A percentile compares a stretch with the other conserved stretches of the same genome.
Conservation (phyloP, 2,329 filamentous ascomycete species). For the Ophiocordyceps camponoti-saundersi region DNA sequence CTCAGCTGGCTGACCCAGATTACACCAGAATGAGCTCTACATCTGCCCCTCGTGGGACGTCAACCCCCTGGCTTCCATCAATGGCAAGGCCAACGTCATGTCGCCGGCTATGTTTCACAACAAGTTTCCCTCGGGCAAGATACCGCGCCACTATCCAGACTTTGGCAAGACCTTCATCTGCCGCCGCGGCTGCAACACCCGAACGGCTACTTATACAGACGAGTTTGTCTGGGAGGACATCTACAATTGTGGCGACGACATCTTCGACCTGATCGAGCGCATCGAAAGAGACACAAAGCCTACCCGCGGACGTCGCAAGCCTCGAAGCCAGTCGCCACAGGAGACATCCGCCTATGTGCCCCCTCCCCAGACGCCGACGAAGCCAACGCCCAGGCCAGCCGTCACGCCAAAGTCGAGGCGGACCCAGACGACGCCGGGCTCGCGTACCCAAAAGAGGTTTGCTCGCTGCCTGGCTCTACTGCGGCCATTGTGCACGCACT, state of each 20-base stretch:
- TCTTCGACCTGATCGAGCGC: constrained; percentile 47
- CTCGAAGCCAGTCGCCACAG: constrained; percentile 14
- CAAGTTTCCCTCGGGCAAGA: constrained; percentile 56
- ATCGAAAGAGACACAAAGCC: constrained; percentile 59
- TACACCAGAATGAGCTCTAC: constrained; percentile 66
- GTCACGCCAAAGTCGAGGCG: constrained; percentile 15
- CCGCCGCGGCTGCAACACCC: constrained; percentile 72
- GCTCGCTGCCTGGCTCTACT: not conserved
- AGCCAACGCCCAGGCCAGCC: constrained; percentile 10
- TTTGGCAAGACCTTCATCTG: constrained; percentile 82
- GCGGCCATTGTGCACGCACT: not conserved
- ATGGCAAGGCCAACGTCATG: constrained; percentile 69
- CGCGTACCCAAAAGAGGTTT: constrained; percentile 14
- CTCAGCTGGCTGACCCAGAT: not conserved
- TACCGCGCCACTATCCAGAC: constrained; percentile 56
- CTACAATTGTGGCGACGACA: constrained; percentile 46
- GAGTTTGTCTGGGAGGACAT: constrained; percentile 87
- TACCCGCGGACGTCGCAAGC: constrained; percentile 23
- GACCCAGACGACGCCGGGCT: constrained; percentile 14
- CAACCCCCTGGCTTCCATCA: constrained; percentile 77
- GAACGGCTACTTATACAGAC: constrained; percentile 79
- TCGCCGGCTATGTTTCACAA: constrained; percentile 52
- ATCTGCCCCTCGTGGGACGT: constrained; percentile 75
- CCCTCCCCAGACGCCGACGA: constrained; percentile 21
- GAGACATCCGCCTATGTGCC: constrained; percentile 14